Evolutionary conservation across 2,329 filamentous ascomycete species (phyloP).

Genomic region (Ophiocordyceps robertsii): DNA sequence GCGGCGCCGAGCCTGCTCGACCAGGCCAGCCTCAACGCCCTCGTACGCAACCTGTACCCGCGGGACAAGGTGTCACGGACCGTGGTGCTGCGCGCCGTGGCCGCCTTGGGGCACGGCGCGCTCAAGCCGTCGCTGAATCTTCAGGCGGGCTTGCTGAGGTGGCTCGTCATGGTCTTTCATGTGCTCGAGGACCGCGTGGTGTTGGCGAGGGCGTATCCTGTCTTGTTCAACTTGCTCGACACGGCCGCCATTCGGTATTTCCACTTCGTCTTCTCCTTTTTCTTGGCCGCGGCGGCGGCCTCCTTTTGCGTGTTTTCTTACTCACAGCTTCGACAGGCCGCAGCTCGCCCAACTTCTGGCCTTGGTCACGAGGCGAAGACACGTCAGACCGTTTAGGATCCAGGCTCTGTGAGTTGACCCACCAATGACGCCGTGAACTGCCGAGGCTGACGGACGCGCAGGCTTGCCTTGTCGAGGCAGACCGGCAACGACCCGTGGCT

Average conservation of each 20-base stretch:
- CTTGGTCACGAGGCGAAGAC: conserved; percentile 64
- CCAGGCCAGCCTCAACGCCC: conserved; percentile 55
- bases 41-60: conserved; percentile 68
- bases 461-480: conserved; percentile 43
- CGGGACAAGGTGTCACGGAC: conserved; percentile 46
- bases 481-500: conserved; percentile 62
- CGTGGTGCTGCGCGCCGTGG: conserved; percentile 52
- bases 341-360: conserved; percentile 66
- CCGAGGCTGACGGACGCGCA: conserved; percentile 12
- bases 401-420: conserved; percentile 47
- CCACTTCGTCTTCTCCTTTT: background rate
- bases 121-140: conserved; percentile 59
- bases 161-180: conserved; percentile 67
- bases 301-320: background rate
- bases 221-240: conserved; percentile 71
- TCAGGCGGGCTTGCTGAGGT: conserved; percentile 60
- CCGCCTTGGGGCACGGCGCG: conserved; percentile 63
- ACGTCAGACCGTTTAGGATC: conserved; percentile 74
- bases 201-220: conserved; percentile 56
- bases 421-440: no score
- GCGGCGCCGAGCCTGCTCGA: conserved; percentile 57
- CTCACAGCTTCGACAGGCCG: conserved; percentile 21
- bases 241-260: conserved; percentile 58
- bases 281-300: no score
- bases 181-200: conserved; percentile 48